Percentiles rank a stretch among this genome's conserved stretches.
Conservation (phyloP, 805 yeast genomes). For the Huiozyma naganishii region DNA sequence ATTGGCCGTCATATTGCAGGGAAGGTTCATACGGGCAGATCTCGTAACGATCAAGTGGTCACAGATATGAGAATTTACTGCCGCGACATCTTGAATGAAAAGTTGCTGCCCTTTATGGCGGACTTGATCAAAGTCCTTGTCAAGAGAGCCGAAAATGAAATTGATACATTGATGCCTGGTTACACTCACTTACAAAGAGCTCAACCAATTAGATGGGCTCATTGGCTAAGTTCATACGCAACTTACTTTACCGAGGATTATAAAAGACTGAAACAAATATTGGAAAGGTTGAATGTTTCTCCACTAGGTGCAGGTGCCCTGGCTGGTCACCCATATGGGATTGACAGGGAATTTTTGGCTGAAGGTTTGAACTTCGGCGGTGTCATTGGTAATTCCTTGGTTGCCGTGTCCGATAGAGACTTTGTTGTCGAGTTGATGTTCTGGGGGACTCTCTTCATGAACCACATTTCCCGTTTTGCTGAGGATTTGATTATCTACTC, state of each 20-base stretch:
- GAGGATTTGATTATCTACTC: conserved; percentile 95
- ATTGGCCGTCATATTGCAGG: conserved; percentile 93
- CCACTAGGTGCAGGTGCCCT: conserved; percentile 97
- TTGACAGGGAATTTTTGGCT: conserved; percentile 87
- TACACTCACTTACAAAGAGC: conserved; percentile 98
- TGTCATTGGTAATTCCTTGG: conserved; percentile 87
- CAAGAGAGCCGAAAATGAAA: conserved; percentile 72
- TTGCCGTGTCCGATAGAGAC: conserved; percentile 97
- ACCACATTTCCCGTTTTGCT: conserved; percentile 86
- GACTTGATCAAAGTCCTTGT: conserved; percentile 57
- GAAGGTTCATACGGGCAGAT: conserved; percentile 97
- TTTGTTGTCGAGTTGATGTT: conserved; percentile 91
- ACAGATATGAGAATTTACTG: conserved; percentile 97
- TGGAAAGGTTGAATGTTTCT: conserved; percentile 71
- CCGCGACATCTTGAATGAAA: conserved; percentile 56
- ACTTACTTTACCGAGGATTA: conserved; percentile 89
- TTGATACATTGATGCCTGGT: conserved; percentile 95
- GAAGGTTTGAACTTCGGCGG: conserved; percentile 66
- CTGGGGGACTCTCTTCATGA: conserved; percentile 92
- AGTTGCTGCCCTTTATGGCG: conserved; percentile 45
- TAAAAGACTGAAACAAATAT: conserved; percentile 70
- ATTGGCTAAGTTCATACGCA: conserved; percentile 90
- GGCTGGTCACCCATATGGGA: conserved; percentile 99
- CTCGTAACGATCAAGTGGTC: conserved; percentile 97
- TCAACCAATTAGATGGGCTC: conserved; percentile 99